Evolutionary conservation across 2,329 filamentous ascomycete genomes (phyloP).

Genomic region (Teratosphaeria pseudoeucalypti): DNA sequence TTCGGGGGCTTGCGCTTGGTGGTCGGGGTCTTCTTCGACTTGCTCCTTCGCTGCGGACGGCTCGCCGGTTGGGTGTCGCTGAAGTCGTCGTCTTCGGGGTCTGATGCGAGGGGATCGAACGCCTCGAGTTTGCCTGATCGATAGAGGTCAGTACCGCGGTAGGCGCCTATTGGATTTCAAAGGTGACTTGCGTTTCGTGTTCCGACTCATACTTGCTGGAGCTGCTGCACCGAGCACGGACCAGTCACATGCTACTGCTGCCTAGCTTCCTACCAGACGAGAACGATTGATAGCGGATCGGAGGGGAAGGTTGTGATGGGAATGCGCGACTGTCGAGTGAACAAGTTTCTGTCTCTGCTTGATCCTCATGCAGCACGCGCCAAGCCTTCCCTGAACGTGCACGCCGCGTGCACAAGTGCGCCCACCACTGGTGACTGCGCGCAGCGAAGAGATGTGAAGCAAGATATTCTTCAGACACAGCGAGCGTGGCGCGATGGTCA

Average conservation of each 20-base stretch:
- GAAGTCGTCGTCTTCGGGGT: conserved; percentile 30
- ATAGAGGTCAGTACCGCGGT: background rate
- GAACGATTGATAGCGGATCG: too few relatives aligned
- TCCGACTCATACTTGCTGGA: background rate
- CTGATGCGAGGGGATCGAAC: conserved; percentile 28
- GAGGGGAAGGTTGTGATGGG: background rate
- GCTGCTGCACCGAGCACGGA: background rate
- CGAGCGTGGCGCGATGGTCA: background rate
- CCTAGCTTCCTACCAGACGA: background rate
- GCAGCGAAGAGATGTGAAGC: background rate
- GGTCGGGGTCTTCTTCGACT: conserved; percentile 16
- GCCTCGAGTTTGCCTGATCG: conserved; percentile 3
- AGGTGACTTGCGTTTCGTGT: background rate
- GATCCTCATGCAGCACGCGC: background rate
- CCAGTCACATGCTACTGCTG: background rate
- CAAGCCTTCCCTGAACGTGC: background rate
- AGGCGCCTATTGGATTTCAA: too few relatives aligned
- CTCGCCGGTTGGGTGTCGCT: conserved; percentile 11
- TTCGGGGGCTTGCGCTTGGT: conserved; percentile 17
- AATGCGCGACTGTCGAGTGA: background rate
- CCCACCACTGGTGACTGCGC: background rate
- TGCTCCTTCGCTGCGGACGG: conserved; percentile 10
- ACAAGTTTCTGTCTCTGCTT: background rate
- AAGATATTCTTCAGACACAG: background rate
- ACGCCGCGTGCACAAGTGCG: background rate